Conservation (phyloP, 2,329 filamentous ascomycete genomes). For the Beauveria brongniartii region DNA sequence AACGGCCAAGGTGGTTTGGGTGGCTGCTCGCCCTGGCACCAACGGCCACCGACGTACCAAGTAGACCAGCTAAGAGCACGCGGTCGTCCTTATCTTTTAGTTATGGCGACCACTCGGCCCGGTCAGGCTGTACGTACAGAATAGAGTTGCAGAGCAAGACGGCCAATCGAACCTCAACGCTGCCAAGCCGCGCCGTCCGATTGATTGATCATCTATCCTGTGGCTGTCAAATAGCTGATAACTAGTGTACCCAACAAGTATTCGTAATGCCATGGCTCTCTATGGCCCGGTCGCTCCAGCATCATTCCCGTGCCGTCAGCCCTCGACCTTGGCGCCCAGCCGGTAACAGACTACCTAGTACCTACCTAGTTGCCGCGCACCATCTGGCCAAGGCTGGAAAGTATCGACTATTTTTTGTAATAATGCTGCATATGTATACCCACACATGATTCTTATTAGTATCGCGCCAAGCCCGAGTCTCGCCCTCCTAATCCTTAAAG, state of each 20-base stretch:
- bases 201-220: neutral
- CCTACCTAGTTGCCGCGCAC: neutral
- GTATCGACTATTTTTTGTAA: too few relatives aligned
- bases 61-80: neutral
- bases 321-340: conserved; percentile 6
- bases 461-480: neutral
- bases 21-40: neutral
- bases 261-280: neutral
- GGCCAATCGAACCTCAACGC: neutral
- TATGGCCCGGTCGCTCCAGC: neutral
- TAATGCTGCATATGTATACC: too few relatives aligned
- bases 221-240: neutral
- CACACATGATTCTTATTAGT: too few relatives aligned
- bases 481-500: too few relatives aligned
- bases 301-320: neutral
- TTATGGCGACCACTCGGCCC: too few relatives aligned
- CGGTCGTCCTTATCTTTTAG: neutral
- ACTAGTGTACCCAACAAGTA: neutral
- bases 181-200: neutral
- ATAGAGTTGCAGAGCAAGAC: neutral
- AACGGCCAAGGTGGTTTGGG: neutral
- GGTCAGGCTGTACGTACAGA: too few relatives aligned
- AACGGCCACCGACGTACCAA: neutral
- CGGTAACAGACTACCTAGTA: neutral
- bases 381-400: neutral